A percentile compares a stretch with the other conserved stretches of the same genome.
Conservation (phyloP, 495 filamentous ascomycete genomes). For the Gamarada debralockiae region DNA sequence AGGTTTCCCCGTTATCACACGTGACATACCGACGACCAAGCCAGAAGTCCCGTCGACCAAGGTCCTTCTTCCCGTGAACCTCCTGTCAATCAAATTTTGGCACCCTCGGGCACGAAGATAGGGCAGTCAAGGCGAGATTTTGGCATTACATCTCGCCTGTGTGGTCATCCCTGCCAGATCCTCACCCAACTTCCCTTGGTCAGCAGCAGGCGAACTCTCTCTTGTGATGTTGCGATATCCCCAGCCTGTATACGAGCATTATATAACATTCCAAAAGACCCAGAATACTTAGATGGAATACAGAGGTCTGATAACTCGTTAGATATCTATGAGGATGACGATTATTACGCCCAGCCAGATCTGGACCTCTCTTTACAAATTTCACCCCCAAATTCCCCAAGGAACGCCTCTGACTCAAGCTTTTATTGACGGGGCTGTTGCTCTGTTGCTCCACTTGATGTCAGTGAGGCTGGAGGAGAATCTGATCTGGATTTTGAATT, state of each 20-base stretch:
- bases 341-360: constrained; percentile 45
- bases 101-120: constrained; percentile 3
- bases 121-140: constrained; percentile 3
- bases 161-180: neutral
- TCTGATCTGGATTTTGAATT: constrained; percentile 18
- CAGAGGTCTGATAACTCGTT: constrained; percentile 25
- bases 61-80: neutral
- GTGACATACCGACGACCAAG: too few species aligned
- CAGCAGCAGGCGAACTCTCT: constrained; percentile 8
- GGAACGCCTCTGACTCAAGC: constrained; percentile 20
- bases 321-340: constrained; percentile 29
- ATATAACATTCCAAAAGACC: constrained; percentile 14
- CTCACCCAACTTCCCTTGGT: neutral
- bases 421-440: constrained; percentile 20
- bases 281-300: constrained; percentile 12
- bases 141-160: neutral
- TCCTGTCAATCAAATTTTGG: constrained; percentile 16
- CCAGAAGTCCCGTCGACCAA: too few species aligned
- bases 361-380: constrained; percentile 53
- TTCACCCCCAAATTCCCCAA: constrained; percentile 30
- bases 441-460: neutral
- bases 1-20: too few species aligned
- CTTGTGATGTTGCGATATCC: constrained; percentile 12
- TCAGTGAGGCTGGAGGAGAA: constrained; percentile 11
- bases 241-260: constrained; percentile 23